Evolutionary conservation across 768 basidiomycete species (phyloP), one percentile per base, ranked within the genome.

Genomic region (Cubamyces lactineus): DNA sequence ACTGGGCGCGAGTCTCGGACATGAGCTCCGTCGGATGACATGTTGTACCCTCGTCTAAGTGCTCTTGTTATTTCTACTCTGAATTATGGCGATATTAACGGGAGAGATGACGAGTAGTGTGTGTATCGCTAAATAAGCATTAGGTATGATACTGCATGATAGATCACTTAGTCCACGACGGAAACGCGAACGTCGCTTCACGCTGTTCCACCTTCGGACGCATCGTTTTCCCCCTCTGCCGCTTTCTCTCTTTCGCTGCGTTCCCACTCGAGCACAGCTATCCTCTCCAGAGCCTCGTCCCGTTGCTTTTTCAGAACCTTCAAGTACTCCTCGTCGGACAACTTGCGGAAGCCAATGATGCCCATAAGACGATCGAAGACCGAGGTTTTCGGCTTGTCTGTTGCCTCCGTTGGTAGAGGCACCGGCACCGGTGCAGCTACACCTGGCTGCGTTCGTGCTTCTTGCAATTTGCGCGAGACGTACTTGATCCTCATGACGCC

Each of bases 261-360:
- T 59, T 76, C 72, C 50, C 70, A 69, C 62, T 88, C 85, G 3
- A 92, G 76, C 62, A 84, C 82, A 52, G 75, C 77, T 71, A 92
- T 91, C 59, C 81, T 79, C 61, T 74, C 76, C 63, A 86, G 69
- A 67, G 89, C 77, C 9, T 72, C 73, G 4, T 84, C 82, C 65
- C 89, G 79, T 49, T 86, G 80, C 54, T 75, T 76, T 70, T 81
- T 85, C 69, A 94, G 69, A 61, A 80, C 82, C 28, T 72, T 71
- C 53, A 93, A 66, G 65, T 92, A 92, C 63, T 89, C 87, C 50
- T 93, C 88, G 64, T 94, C 86, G 6, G 90, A 81, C 3, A 94
- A 69, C 53, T 76, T 80, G 38, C 75, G 77, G 21, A 91, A 70
- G 1, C 88, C 85, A 41, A 91, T 65, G 5, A 73, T 45, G 17